phyloP scores from a whole-genome alignment of 257 asterid species.

The Misopates orontium region DNA sequence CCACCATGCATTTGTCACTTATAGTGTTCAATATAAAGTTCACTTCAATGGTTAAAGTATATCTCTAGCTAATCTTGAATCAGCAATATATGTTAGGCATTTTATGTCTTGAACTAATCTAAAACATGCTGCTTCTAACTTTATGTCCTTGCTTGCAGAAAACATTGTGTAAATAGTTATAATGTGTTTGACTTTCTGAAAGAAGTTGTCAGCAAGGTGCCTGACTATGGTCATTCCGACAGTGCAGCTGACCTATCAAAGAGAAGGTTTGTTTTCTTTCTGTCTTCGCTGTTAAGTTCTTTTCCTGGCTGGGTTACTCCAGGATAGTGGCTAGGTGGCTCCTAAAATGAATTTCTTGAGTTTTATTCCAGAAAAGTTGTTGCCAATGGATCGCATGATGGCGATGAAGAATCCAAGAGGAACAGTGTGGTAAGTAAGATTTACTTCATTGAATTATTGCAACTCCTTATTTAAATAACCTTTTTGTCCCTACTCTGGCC shows the following conservation, averaged over 20 bases:
- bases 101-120: too few species aligned
- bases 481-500: too few species aligned
- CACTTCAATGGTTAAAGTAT: too few species aligned
- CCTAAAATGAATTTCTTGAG: constrained; percentile 11
- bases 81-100: too few species aligned
- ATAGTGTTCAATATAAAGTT: too few species aligned
- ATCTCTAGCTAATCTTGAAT: too few species aligned
- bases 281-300: not conserved
- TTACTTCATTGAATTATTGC: constrained; percentile 11
- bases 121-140: constrained; percentile 22
- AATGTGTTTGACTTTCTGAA: constrained; percentile 91
- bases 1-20: constrained; percentile 1
- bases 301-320: not conserved
- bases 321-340: constrained; percentile 1
- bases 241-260: constrained; percentile 62
- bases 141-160: constrained; percentile 50
- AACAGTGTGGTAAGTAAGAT: constrained; percentile 62
- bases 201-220: constrained; percentile 93
- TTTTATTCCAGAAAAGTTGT: constrained; percentile 62
- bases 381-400: constrained; percentile 57
- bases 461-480: too few species aligned
- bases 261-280: constrained; percentile 50
- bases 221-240: constrained; percentile 86
- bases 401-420: constrained; percentile 72
- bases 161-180: constrained; percentile 84